A percentile compares a stretch with the other conserved stretches of the same genome.
These are phyloP conservation scores for Volvox africanus DNA, from an alignment of 139 green algal genomes.

Conservation along the genomic window DNA sequence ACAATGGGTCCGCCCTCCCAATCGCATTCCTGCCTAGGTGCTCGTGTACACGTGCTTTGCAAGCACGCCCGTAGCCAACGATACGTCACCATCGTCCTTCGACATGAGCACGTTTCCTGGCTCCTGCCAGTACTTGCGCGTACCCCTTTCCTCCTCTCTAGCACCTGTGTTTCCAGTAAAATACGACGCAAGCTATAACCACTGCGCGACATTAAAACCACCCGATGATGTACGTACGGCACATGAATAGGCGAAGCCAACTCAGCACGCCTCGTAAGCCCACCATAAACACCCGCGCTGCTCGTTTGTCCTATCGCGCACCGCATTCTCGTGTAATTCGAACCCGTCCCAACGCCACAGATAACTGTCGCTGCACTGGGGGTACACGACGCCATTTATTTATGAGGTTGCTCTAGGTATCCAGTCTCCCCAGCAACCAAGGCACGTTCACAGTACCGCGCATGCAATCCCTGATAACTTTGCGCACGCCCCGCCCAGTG, in stretches of 20 bases:
- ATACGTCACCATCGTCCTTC: too few relatives aligned
- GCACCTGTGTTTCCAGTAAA: not conserved
- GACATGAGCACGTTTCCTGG: not conserved
- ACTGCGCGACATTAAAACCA: not conserved
- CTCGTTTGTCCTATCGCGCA: not conserved
- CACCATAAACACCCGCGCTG: not conserved
- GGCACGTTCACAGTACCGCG: conserved; percentile 9
- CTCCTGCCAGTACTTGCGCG: too few relatives aligned
- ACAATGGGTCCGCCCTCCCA: too few relatives aligned
- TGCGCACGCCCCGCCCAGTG: not conserved
- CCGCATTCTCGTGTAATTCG: not conserved
- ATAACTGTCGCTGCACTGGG: not conserved
- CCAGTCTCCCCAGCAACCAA: not conserved
- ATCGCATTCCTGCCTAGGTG: too few relatives aligned
- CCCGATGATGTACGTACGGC: not conserved
- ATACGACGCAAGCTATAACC: not conserved
- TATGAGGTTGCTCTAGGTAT: not conserved
- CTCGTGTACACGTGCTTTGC: too few relatives aligned
- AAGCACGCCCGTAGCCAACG: too few relatives aligned
- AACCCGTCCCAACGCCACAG: not conserved
- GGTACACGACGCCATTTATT: not conserved
- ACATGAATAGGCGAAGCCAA: conserved; percentile 31
- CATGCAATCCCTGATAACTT: not conserved
- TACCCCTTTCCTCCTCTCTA: not conserved
- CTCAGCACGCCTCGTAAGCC: not conserved